Evolutionary conservation across 2,329 filamentous ascomycete genomes (phyloP), one percentile per base, ranked within the genome.

Genomic region (Escovopsis sp.): DNA sequence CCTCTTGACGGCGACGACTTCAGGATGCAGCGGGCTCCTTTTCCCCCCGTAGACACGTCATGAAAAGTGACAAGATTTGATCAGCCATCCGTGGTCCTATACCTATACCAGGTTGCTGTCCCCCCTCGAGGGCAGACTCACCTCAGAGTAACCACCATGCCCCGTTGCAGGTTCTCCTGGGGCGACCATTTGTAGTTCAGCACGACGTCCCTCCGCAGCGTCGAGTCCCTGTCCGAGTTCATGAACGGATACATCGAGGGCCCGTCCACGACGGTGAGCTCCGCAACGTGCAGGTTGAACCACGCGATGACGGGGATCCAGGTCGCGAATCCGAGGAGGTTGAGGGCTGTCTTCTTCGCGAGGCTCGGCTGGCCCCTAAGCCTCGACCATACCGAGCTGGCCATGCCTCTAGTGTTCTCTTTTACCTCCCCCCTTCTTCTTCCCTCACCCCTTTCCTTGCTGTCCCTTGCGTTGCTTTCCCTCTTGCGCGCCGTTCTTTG

Each of bases 181-280:
- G 75, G 68, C 45, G 71, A 70, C 57, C 71, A 70, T 54, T 79
- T 81, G 53, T 65, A 70, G 42, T 70, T 74, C 47, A 79, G 57
- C 29, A 76, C 71, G n/a, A 73, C 45, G 47, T 82, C 77, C 39
- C 67, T 58, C 32, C 59, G 56, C 47, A 64, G 64, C 44, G 66
- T 76, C 51, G 70, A 67, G 53, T 79, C 67, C 52, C 68, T 78
- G 40, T 79, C 72, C 44, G 76, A 67, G 53, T 88, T 88, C 42
- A 89, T 64, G 46, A 78, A 81, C 1, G 84, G 84, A 42, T 81
- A 81, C 84, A 91, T 91, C 15, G 81, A 86, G 15, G 67, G 58
- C 2, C 79, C 79, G 31, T 66, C 66, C 45, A 83, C 72, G 44
- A 64, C 61, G 4, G 70, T 71, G 36, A 79, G 46, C 48, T 78